Base-by-base conservation (phyloP, 352 stramenopile genomes). In the Elongisporangium anandrum region DNA sequence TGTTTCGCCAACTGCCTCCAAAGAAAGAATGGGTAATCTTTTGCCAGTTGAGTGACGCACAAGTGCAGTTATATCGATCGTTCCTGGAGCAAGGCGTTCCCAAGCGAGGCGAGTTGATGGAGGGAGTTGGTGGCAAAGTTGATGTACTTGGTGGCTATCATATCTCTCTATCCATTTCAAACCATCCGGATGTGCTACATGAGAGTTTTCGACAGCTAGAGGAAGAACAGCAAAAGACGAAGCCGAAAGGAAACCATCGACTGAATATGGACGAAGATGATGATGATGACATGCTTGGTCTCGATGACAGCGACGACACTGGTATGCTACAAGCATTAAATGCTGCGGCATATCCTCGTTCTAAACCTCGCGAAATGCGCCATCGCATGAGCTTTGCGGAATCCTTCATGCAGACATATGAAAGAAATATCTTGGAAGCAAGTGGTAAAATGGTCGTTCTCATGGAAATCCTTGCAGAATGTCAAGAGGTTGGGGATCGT, bases 1-100 rank as follows among this genome's bases (percentile, higher is more conserved):
- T 97, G 3, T 92, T 94, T 56, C 72, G 68, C 8, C 86, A 95
- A 52, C 59, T 97, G 41, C 88, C 88, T 17, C 85, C 85, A 0
- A 97, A 97, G 67, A 92, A 95, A 55, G 88, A 97, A 59, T 95
- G 83, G 68, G 88, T 97, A 20, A 22, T 97, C 7, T 66, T 94
- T 45, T 95, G 82, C 62, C 90, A 92, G 58, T 68, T 96, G 8
- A 92, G 80, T 13, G 75, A 91, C 17, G 34, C 81, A 9, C 88
- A 97, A 60, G 78, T 73, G 6, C 56, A 77, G 16, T 51, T 96
- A n/a, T 96, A 96, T 48, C 80, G 81, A 9, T 60, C 63, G 3
- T 96, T 95, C 59, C 61, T 94, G 7, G 26, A 83, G 23, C 45
- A 64, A 59, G 84, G 84, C 7, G 81, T 93, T 12, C 84, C 84